phyloP scores from a whole-genome alignment of 768 basidiomycete genomes.

The Lanmaoa pseudosensibilis region DNA sequence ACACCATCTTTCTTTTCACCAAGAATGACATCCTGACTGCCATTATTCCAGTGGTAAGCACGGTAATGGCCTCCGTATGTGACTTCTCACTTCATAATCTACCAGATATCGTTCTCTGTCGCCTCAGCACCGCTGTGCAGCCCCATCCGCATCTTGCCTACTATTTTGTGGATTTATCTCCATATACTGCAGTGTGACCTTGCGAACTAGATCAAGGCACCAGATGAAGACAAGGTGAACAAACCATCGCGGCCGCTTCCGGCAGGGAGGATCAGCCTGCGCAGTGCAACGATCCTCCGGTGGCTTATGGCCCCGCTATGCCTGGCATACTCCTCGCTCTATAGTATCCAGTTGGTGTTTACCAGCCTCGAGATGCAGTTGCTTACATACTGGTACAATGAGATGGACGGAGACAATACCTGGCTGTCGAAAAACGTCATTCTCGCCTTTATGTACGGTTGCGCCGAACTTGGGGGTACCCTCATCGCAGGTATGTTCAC shows the following conservation, averaged over 20 bases:
- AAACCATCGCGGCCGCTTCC: conserved; percentile 48
- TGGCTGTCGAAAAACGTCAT: conserved; percentile 41
- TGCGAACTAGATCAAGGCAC: conserved; percentile 44
- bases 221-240: conserved; percentile 45
- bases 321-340: conserved; percentile 34
- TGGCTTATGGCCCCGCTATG: conserved; percentile 38
- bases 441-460: conserved; percentile 40
- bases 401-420: conserved; percentile 37
- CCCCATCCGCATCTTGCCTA: conserved; percentile 21
- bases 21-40: conserved; percentile 49
- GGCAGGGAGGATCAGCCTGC: conserved; percentile 40
- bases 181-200: conserved; percentile 46
- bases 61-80: accelerated
- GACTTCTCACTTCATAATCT: not conserved
- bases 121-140: conserved; percentile 33
- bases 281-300: conserved; percentile 36
- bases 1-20: conserved; percentile 42
- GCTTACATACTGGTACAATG: conserved; percentile 40
- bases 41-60: conserved; percentile 46
- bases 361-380: conserved; percentile 37
- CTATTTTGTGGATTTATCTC: conserved; percentile 44
- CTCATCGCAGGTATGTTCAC: conserved; percentile 36
- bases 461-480: conserved; percentile 39
- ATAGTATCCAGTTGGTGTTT: conserved; percentile 32
- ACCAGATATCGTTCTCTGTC: conserved; percentile 35